Percentiles rank a stretch among this genome's conserved stretches.
phyloP scores from a whole-genome alignment of 352 stramenopile species.

The Phytophthora europaea region DNA sequence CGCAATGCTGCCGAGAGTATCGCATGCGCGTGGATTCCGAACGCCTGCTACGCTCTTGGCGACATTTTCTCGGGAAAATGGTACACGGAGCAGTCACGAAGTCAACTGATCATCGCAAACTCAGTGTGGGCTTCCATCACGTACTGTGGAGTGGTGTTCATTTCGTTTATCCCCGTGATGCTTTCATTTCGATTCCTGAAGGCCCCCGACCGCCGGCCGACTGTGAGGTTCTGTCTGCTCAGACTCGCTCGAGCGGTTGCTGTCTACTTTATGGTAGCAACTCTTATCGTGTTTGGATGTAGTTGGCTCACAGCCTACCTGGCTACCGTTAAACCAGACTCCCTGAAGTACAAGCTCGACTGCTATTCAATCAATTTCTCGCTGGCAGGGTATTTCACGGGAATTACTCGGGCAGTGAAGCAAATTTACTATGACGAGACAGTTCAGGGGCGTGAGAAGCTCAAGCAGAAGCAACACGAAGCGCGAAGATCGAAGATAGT shows the following conservation, averaged over 20 bases:
- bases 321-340: not conserved
- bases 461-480: not conserved
- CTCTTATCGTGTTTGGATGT: conserved; percentile 1
- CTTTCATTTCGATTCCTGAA: conserved; percentile 18
- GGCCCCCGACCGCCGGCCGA: not conserved
- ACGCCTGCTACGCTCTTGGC: conserved; percentile 13
- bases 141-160: conserved; percentile 14
- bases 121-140: conserved; percentile 17
- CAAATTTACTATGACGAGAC: conserved; percentile 2
- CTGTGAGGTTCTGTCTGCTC: conserved; percentile 9
- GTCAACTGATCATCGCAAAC: conserved; percentile 25
- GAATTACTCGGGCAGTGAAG: conserved; percentile 7
- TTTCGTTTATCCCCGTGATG: conserved; percentile 7
- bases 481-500: not conserved
- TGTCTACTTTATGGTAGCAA: conserved; percentile 9
- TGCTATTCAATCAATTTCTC: conserved; percentile 33
- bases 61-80: conserved; percentile 27
- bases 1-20: conserved; percentile 27
- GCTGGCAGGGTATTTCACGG: conserved; percentile 24
- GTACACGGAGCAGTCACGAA: conserved; percentile 6
- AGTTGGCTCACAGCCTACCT: conserved; percentile 9
- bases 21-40: conserved; percentile 25
- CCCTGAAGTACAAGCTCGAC: conserved; percentile 24
- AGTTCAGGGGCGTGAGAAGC: not conserved
- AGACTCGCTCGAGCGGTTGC: conserved; percentile 13